These are phyloP conservation scores for Raddia distichophylla DNA, from an alignment of 176 grass and related monocot genomes.

Conservation along the genomic window DNA sequence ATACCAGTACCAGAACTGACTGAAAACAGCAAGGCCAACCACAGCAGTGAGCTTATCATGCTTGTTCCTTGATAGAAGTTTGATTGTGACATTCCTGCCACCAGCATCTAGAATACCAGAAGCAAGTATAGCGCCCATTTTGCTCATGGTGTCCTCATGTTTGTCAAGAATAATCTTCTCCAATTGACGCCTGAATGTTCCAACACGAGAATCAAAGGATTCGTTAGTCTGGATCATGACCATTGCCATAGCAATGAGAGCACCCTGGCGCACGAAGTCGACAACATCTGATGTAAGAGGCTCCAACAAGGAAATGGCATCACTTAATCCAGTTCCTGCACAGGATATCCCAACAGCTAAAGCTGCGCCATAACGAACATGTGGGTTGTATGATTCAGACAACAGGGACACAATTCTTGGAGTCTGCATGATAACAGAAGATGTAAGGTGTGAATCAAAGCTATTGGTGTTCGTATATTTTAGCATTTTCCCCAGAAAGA, in stretches of 20 bases:
- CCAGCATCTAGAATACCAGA: conserved; percentile 98
- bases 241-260: conserved; percentile 99
- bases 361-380: conserved; percentile 98
- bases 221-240: conserved; percentile 99
- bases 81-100: conserved; percentile 97
- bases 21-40: conserved; percentile 91
- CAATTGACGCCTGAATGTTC: conserved; percentile 91
- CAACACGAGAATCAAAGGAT: conserved; percentile 87
- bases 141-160: conserved; percentile 99
- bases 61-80: conserved; percentile 88
- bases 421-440: conserved; percentile 63
- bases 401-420: conserved; percentile 97
- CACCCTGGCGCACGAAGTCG: conserved; percentile 97
- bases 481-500: neutral
- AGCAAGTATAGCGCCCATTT: conserved; percentile 98
- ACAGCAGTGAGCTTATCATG: conserved; percentile 95
- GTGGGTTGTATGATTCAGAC: conserved; percentile 98
- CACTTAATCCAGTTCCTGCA: conserved; percentile 89
- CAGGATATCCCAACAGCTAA: conserved; percentile 99
- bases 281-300: conserved; percentile 98
- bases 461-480: conserved; percentile 1
- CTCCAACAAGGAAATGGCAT: conserved; percentile 98
- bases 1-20: conserved; percentile 99
- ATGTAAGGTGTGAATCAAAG: conserved; percentile 30
- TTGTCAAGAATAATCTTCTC: conserved; percentile 99